phyloP scores from a whole-genome alignment of 352 stramenopile genomes.

The Phytopythium mirpurense region DNA sequence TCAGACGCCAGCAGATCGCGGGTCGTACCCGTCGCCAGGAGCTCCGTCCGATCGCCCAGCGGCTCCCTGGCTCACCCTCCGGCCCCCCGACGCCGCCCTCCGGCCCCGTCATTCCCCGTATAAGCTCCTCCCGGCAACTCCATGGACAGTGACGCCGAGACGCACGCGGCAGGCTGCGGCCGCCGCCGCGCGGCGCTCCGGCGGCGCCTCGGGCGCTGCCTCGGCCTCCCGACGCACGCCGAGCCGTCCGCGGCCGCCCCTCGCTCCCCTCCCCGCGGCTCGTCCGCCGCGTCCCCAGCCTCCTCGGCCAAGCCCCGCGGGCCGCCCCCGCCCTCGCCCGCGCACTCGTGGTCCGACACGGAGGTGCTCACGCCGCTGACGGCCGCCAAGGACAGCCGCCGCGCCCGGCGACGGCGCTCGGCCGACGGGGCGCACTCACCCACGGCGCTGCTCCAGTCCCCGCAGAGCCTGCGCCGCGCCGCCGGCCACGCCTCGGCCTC shows the following conservation, averaged over 20 bases:
- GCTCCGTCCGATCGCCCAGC: too few relatives aligned
- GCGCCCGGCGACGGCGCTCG: conserved; percentile 8
- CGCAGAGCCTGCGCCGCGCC: conserved; percentile 6
- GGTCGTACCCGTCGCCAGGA: too few relatives aligned
- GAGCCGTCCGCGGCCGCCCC: neutral
- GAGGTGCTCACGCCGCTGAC: conserved; percentile 27
- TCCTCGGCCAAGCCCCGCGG: neutral
- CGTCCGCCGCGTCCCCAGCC: neutral
- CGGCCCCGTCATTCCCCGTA: neutral
- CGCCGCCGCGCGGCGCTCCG: conserved; percentile 13
- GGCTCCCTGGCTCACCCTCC: conserved; percentile 6
- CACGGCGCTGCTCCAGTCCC: conserved; percentile 14
- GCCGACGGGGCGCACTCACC: conserved; percentile 13
- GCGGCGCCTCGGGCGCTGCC: conserved; percentile 22
- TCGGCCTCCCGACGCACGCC: conserved; percentile 5
- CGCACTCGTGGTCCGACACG: conserved; percentile 40
- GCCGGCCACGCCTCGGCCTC: conserved; percentile 8
- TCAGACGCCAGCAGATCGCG: too few relatives aligned
- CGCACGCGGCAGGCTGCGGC: neutral
- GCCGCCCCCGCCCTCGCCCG: conserved; percentile 7
- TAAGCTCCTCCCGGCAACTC: too few relatives aligned
- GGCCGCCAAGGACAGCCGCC: conserved; percentile 7
- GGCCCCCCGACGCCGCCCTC: too few relatives aligned
- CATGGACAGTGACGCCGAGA: neutral
- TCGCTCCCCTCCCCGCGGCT: neutral